These are phyloP conservation scores for Sarocladiaceae sp. DNA, from an alignment of 2,329 filamentous ascomycete genomes.

Conservation along the genomic window DNA sequence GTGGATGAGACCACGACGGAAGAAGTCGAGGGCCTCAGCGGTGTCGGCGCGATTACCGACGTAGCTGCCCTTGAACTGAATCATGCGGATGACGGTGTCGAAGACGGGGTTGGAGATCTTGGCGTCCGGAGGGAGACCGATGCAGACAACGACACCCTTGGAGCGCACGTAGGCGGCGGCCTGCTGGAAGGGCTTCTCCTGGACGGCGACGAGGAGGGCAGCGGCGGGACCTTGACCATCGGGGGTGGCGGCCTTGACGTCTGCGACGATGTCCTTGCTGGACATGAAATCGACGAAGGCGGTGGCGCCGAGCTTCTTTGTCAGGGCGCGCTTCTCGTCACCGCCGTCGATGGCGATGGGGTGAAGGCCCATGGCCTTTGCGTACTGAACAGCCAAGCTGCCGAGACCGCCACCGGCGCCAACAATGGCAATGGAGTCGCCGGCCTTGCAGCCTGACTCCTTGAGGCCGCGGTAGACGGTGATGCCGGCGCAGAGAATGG, in stretches of 20 bases:
- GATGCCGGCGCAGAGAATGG: conserved; percentile 77
- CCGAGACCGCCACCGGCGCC: conserved; percentile 82
- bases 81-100: conserved; percentile 81
- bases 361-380: conserved; percentile 80
- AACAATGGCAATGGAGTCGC: conserved; percentile 76
- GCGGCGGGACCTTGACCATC: conserved; percentile 75
- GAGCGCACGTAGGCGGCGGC: conserved; percentile 82
- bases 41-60: conserved; percentile 89
- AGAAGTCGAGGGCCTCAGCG: conserved; percentile 88
- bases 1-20: conserved; percentile 73
- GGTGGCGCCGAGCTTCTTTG: conserved; percentile 61
- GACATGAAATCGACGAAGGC: conserved; percentile 75
- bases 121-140: conserved; percentile 78
- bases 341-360: conserved; percentile 79
- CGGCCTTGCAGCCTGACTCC: conserved; percentile 67
- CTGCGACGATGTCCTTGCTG: conserved; percentile 70
- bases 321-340: conserved; percentile 70
- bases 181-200: conserved; percentile 93
- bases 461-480: conserved; percentile 91
- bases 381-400: conserved; percentile 75
- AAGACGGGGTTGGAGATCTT: conserved; percentile 81
- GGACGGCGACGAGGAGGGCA: conserved; percentile 77
- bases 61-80: conserved; percentile 87
- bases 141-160: conserved; percentile 76
- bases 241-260: conserved; percentile 73